Conservation (phyloP, 2,329 filamentous ascomycete species). For the Acephala macrosclerotiorum region DNA sequence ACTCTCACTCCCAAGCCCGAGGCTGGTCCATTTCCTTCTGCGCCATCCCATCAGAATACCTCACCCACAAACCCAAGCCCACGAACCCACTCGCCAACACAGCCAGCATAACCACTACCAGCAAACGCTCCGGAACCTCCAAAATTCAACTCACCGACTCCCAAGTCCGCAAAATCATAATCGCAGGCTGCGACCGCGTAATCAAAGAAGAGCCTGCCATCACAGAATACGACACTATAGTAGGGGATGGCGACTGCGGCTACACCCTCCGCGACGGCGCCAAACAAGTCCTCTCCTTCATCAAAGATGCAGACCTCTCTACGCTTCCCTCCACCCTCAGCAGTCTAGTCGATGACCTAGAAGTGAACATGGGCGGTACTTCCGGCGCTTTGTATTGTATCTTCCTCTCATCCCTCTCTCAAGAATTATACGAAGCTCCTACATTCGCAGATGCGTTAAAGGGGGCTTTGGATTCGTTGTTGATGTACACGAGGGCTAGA, state of each 20-base stretch:
- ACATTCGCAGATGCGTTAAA: slow-evolving; percentile 31
- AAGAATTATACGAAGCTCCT: slow-evolving; percentile 26
- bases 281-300: slow-evolving; percentile 43
- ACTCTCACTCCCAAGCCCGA: slow-evolving; percentile 28
- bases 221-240: slow-evolving; percentile 56
- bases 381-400: slow-evolving; percentile 44
- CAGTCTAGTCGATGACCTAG: slow-evolving; percentile 39
- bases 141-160: slow-evolving; percentile 30
- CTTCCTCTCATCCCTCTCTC: slow-evolving; percentile 38
- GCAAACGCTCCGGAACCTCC: slow-evolving; percentile 17
- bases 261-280: slow-evolving; percentile 41
- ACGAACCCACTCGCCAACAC: slow-evolving; percentile 21
- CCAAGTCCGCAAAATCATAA: slow-evolving; percentile 32
- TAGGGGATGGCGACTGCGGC: slow-evolving; percentile 46
- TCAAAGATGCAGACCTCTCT: slow-evolving; percentile 30
- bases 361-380: slow-evolving; percentile 45
- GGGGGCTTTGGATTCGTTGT: slow-evolving; percentile 34
- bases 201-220: slow-evolving; percentile 56
- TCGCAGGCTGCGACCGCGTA: slow-evolving; percentile 32
- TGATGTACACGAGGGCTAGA: slow-evolving; percentile 41
- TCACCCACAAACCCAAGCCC: slow-evolving; percentile 26
- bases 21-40: slow-evolving; percentile 40
- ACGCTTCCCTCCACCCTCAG: slow-evolving; percentile 32
- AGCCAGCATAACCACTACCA: background rate
- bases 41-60: slow-evolving; percentile 25